Evolutionary conservation across 2,329 filamentous ascomycete species (phyloP).

Genomic region (Tolypocladium inflatum): DNA sequence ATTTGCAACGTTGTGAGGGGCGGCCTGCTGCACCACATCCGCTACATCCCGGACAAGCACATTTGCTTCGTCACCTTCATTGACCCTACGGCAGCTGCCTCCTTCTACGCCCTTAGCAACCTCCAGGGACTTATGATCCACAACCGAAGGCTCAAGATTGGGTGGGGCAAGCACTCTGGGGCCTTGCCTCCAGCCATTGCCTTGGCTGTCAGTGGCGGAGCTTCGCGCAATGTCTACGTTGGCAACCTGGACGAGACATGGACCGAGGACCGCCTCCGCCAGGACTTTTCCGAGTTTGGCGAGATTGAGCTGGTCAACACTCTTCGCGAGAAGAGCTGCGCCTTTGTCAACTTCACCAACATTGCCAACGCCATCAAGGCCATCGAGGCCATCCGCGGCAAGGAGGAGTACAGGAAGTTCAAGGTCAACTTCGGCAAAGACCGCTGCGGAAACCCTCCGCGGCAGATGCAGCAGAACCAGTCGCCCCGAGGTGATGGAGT

Average conservation of each 20-base stretch:
- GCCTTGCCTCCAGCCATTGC: conserved; percentile 93
- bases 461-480: conserved; percentile 65
- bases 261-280: conserved; percentile 89
- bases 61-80: conserved; percentile 99
- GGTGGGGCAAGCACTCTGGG: conserved; percentile 98
- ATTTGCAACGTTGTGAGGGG: conserved; percentile 98
- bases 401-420: conserved; percentile 96
- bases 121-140: conserved; percentile 98
- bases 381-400: conserved; percentile 88
- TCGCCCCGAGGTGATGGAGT: conserved; percentile 57
- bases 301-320: conserved; percentile 98
- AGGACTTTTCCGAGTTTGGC: conserved; percentile 95
- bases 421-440: conserved; percentile 99
- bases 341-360: conserved; percentile 99
- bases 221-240: conserved; percentile 97
- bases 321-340: conserved; percentile 95
- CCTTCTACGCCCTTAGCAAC: conserved; percentile 96
- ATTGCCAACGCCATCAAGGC: conserved; percentile 99
- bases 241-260: conserved; percentile 96
- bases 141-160: conserved; percentile 94
- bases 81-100: conserved; percentile 92
- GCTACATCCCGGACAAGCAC: conserved; percentile 99
- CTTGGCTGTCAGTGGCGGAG: conserved; percentile 88
- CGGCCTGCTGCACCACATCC: conserved; percentile 91
- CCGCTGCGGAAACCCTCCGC: conserved; percentile 89